Evolutionary conservation across 1,284 basidiomycete genomes (phyloP), one percentile per base, ranked within the genome.

Genomic region (Sparassis latifolia): DNA sequence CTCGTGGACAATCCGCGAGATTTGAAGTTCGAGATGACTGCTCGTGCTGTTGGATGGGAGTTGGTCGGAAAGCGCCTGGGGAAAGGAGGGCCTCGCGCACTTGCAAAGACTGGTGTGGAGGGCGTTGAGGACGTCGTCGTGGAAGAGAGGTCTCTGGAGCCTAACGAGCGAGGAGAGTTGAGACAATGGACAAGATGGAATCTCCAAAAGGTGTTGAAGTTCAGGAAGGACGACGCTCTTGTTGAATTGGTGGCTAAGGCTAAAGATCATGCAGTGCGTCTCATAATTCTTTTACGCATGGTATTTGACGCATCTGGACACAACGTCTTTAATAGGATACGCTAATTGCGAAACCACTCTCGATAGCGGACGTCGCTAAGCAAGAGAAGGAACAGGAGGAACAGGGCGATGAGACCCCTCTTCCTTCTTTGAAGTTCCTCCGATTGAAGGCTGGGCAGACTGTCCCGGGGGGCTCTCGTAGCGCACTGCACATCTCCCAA

Each of bases 1-100:
- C 76, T 99, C 4, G 96, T 99, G 33, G 97, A 99, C 73, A 90
- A 91, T 62, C 91, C 93, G 7, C 77, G 81, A 53, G 97, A 99
- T 69, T 70, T 99, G 42, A 84, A 86, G 56, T 88, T 84, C 64
- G 90, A 93, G 64, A 82, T 93, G 75, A 84, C 89, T 3, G 88
- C 92, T 27, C 80, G 89, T 48, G 82, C 89, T 2, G 75, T 92
- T 29, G 94, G 91, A 2, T 82, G 86, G 73, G 92, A 96, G 57
- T 58, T 87, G 44, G 63, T 88, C 49, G 76, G 75, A 48, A 75
- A 78, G 52, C 77, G 74, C 52, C 63, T 86, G 32, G 71, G 69
- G 52, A 66, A 60, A 43, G 65, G 73, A 37, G 67, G 70, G 6
- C 73, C 78, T 9, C 64, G 71, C 42, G 61, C 69, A 31, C 63